Evolutionary conservation across 1,284 basidiomycete genomes (phyloP).

Genomic region (Leccinum pachyderme): DNA sequence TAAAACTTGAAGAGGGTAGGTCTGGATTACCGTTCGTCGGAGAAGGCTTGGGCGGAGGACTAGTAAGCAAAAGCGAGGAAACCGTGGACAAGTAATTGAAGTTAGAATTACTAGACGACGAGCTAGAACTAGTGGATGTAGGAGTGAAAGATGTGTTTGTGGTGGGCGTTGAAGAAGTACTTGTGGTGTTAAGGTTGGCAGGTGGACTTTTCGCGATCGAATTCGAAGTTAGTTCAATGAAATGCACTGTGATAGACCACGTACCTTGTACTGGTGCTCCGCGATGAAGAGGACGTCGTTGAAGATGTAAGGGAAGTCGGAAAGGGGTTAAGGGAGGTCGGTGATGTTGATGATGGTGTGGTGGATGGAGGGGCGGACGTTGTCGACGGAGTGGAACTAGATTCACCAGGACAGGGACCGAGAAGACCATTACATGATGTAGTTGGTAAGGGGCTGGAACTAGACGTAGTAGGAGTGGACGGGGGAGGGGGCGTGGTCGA

Average conservation of each 20-base stretch:
- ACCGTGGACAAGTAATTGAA: slow-evolving; percentile 40
- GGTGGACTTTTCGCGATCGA: slow-evolving; percentile 33
- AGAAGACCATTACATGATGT: not conserved
- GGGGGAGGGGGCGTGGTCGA: not conserved
- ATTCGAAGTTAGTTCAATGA: slow-evolving; percentile 9
- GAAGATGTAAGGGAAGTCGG: too few species aligned
- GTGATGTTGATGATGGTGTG: not conserved
- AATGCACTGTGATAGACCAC: slow-evolving; percentile 4
- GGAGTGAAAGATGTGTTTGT: slow-evolving; percentile 17
- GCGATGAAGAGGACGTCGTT: slow-evolving; percentile 1
- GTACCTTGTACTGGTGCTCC: slow-evolving; percentile 4
- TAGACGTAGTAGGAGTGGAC: not conserved
- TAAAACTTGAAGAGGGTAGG: slow-evolving; percentile 43
- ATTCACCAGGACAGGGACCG: not conserved
- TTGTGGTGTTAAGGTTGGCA: not conserved
- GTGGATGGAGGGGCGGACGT: not conserved
- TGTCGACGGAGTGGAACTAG: not conserved
- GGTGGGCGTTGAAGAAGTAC: not conserved
- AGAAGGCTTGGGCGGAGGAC: slow-evolving; percentile 27
- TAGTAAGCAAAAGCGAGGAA: slow-evolving; percentile 43
- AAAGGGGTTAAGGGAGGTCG: not conserved
- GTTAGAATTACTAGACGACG: slow-evolving; percentile 22
- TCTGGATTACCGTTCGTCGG: slow-evolving; percentile 52
- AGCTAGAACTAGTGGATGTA: slow-evolving; percentile 10
- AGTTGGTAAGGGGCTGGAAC: not conserved